Evolutionary conservation across 495 filamentous ascomycete genomes (phyloP), one percentile per base, ranked within the genome.

Genomic region (Lasiosphaeris hirsuta): DNA sequence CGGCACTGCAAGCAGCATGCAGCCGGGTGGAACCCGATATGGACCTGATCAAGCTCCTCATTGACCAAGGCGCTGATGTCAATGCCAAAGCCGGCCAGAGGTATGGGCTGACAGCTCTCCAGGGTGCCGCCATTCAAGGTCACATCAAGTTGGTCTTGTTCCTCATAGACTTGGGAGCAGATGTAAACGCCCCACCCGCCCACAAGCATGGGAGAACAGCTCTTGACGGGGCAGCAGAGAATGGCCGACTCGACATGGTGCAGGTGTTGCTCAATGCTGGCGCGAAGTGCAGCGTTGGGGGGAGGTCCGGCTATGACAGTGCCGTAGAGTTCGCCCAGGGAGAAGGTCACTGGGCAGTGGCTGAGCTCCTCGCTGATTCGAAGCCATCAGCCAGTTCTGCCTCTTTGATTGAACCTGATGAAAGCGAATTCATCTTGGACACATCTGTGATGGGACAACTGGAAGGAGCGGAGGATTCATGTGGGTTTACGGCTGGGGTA

Each of bases 221-320:
- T 14, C 51, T 58, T 18, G 55, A 58, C 36, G 55, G 46, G 6
- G 55, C 55, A 7, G 55, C 55, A 17, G 55, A 58, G 15, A 35
- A 58, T 19, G 55, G 55, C 6, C 44, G 55, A 9, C 38, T 58
- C 19, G 45, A 58, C 35, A 44, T 36, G 11, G 55, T 58, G n/a
- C 33, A 44, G 55, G 33, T 51, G 40, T 14, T 58, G 23, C 55
- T 58, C 10, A 58, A 58, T 44, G 45, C 55, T 10, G 55, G 55
- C 11, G 55, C 55, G 18, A 58, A 51, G 46, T 45, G 55, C 3
- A 58, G 51, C 30, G 15, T 36, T 15, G 10, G 18, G 10, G 5
- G 30, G 14, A 47, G 47, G 10, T 51, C 55, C 30, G 55, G 55
- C 7, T 51, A 51, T 34, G 19, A 49, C 1, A 19, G 45, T 43